Evolutionary conservation across 331 rosid species (phyloP).

Genomic region (Telfairia occidentalis): DNA sequence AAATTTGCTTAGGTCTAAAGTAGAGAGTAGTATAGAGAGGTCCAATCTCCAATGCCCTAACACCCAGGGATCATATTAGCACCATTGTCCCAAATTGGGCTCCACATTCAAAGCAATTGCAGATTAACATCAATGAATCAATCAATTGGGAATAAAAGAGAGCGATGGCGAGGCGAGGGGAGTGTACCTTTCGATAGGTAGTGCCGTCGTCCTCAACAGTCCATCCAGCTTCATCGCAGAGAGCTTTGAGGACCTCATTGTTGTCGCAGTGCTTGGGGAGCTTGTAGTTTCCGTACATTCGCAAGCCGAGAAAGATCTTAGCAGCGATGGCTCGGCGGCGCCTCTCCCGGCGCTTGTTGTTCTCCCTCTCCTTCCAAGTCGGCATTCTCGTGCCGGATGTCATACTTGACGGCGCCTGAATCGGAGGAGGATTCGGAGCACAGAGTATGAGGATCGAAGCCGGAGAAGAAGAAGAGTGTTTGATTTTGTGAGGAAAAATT

Average conservation of each 20-base stretch:
- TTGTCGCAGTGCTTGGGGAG: conserved; percentile 98
- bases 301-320: conserved; percentile 78
- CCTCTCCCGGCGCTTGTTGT: conserved; percentile 89
- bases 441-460: background rate
- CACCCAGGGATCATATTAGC: background rate
- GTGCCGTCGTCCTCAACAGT: conserved; percentile 95
- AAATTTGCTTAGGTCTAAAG: background rate
- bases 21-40: background rate
- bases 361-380: conserved; percentile 97
- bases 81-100: background rate
- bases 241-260: conserved; percentile 94
- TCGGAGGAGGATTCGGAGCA: background rate
- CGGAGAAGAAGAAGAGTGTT: background rate
- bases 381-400: conserved; percentile 88
- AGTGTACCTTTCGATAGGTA: conserved; percentile 79
- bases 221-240: conserved; percentile 94
- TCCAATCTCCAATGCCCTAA: background rate
- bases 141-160: background rate
- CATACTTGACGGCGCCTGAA: conserved; percentile 22
- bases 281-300: conserved; percentile 82
- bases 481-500: too few relatives aligned
- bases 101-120: background rate
- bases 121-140: background rate
- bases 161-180: background rate
- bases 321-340: conserved; percentile 94